Conservation (phyloP, 768 basidiomycete genomes). For the Coprinopsis cinerea region DNA sequence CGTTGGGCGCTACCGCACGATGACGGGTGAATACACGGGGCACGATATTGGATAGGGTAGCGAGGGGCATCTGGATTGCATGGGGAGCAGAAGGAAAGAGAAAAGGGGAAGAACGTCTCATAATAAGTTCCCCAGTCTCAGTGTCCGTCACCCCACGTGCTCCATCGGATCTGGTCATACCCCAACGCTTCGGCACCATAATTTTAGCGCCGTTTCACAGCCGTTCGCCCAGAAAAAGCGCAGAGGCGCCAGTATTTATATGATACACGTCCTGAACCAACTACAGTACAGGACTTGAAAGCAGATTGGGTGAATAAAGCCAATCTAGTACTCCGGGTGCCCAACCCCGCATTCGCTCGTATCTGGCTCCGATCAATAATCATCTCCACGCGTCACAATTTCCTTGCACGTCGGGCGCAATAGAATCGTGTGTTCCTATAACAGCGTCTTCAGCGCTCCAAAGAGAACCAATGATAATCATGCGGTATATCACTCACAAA, state of each 20-base stretch:
- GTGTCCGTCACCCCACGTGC: conserved; percentile 9
- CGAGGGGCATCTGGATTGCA: conserved; percentile 10
- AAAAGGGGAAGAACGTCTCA: conserved; percentile 3
- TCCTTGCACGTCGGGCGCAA: conserved; percentile 82
- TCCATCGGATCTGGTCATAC: conserved; percentile 3
- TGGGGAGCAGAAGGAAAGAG: conserved; percentile 9
- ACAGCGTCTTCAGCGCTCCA: neutral
- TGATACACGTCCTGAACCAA: neutral
- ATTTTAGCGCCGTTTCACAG: neutral
- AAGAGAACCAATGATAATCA: neutral
- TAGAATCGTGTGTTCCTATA: conserved; percentile 80
- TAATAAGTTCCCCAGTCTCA: conserved; percentile 9
- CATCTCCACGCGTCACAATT: conserved; percentile 78
- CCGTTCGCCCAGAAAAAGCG: neutral
- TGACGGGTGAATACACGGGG: conserved; percentile 10
- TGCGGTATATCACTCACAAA: conserved; percentile 45
- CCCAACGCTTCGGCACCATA: neutral
- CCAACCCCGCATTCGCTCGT: conserved; percentile 11
- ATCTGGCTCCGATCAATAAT: conserved; percentile 48
- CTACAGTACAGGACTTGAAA: neutral
- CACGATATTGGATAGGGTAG: conserved; percentile 10
- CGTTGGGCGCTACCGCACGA: conserved; percentile 8
- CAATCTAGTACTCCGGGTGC: conserved; percentile 5
- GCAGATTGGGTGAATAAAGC: neutral
- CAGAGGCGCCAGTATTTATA: neutral